Base-by-base conservation (phyloP, 2,329 filamentous ascomycete species). In the Fusarium nodosum region DNA sequence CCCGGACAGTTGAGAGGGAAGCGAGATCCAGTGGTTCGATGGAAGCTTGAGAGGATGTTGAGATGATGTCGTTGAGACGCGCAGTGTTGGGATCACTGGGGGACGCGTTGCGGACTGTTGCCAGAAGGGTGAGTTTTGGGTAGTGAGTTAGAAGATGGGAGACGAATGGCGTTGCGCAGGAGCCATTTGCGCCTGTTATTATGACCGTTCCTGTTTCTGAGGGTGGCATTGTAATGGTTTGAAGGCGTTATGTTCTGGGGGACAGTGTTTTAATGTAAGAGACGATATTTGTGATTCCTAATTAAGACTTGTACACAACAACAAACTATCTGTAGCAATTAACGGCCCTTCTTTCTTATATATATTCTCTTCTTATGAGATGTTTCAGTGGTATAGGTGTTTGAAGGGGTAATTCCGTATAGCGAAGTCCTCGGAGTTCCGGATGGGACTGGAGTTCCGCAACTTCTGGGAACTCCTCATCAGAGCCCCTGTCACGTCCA, bases 171-270 rank as follows among this genome's bases (percentile, higher is more conserved):
- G 66, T 33, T 7, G 64, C 74, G 0, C 70, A 57, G 15, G 80
- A 82, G 42, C 80, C 79, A 56, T 82, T 82, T 22, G 79, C 79
- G 1, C 77, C 79, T 0, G 79, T 81, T 36, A 81, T 62, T 26
- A 81, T 66, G 31, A 82, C 72, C 0, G 79, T 79, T 44, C 77
- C 77, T 4, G 66, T 22, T 77, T 79, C 79, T 5, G 11, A 48
- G 11, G 20, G 11, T 18, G 18, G n/a, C 31, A 16, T 45, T 12
- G 16, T 31, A 9, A 30, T 41, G 6, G 16, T 7, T 33, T 4
- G 9, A n/a, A 16, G 28, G 7, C 1, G 12, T 46, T 20, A 5
- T 26, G 7, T 10, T 6, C 11, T 28, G 9, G 7, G 9, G 12
- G 4, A 8, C 12, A 11, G 4, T 15, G 10, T 20, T 44, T 44